Evolutionary conservation across 305 asterid genomes (phyloP), one percentile per base, ranked within the genome.

Genomic region (Galium porrigens): DNA sequence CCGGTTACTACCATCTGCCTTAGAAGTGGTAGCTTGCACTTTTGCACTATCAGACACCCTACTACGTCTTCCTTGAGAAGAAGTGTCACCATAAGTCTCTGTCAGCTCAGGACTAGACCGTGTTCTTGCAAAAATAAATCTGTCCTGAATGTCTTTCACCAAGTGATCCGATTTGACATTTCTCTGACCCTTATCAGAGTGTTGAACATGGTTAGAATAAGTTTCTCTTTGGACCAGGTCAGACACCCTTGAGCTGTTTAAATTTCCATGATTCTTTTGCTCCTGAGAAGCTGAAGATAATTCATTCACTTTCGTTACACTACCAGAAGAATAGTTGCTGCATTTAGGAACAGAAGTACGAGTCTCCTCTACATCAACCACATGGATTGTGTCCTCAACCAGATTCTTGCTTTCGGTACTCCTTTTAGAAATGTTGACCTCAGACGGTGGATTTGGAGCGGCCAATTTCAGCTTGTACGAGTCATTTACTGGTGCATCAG

Each of bases 101-200:
- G 95, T 89, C 67, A 94, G 88, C 78, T 94, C 95, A 36, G 99
- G 97, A 71, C 99, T 94, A 63, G 96, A 94, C 61, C 67, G 85
- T 20, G 99, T 94, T 74, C 97, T 85, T 55, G 92, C 96, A 80
- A 87, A 85, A 41, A 78, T 78, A 74, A 79, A 82, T 67, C 84
- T 77, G 32, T 91, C 90, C 65, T 83, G 88, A 42, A 68, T 77
- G 57, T 86, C 94, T 76, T 74, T 81, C 56, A 73, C 79, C 80
- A 77, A 74, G 71, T 74, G 80, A 75, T 83, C 88, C 62, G 86
- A 78, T 71, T 81, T 86, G 59, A 61, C 63, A 78, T 82, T 84
- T 81, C 78, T 81, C 72, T 78, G 81, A 71, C 51, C 81, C 80
- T 74, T 84, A 61, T 80, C 81, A 66, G 80, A 73, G 71, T 65